phyloP scores from a whole-genome alignment of 2,329 filamentous ascomycete species.

The Beauveria sp. region DNA sequence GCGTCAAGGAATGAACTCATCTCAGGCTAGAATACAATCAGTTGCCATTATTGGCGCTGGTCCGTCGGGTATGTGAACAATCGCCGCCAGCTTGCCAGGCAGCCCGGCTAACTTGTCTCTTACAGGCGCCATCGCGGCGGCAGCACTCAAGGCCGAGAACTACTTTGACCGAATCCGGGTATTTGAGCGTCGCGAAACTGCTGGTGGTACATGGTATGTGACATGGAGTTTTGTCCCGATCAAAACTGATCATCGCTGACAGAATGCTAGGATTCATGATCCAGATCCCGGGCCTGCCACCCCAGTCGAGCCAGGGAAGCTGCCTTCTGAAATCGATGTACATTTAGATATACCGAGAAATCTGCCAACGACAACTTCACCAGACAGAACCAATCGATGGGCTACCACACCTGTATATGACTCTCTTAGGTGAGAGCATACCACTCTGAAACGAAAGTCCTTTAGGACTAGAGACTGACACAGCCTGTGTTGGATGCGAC shows the following conservation, averaged over 20 bases:
- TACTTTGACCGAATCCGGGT: slow-evolving; percentile 35
- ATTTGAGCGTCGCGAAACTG: slow-evolving; percentile 34
- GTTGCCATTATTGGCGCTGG: slow-evolving; percentile 38
- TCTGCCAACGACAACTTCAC: slow-evolving; percentile 33
- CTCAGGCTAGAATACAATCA: slow-evolving; percentile 25
- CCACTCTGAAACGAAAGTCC: background rate
- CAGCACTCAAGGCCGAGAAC: slow-evolving; percentile 37
- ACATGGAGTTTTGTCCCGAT: background rate
- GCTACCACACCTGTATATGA: slow-evolving; percentile 43
- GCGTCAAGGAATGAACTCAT: background rate
- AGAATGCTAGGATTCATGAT: slow-evolving; percentile 41
- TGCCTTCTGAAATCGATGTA: slow-evolving; percentile 38
- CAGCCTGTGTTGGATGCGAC: background rate
- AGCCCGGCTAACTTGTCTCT: background rate
- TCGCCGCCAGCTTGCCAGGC: background rate
- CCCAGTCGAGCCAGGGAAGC: slow-evolving; percentile 32
- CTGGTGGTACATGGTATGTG: slow-evolving; percentile 38
- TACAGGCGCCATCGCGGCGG: slow-evolving; percentile 39
- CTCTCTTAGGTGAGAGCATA: slow-evolving; percentile 37
- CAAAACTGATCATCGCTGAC: background rate
- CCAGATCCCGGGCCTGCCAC: slow-evolving; percentile 28
- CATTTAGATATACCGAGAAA: slow-evolving; percentile 34
- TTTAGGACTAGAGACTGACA: background rate
- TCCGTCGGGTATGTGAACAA: slow-evolving; percentile 28
- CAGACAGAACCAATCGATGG: slow-evolving; percentile 38